These are phyloP conservation scores for Ogataea thermomethanolica DNA, from an alignment of 805 yeast species.

Conservation along the genomic window DNA sequence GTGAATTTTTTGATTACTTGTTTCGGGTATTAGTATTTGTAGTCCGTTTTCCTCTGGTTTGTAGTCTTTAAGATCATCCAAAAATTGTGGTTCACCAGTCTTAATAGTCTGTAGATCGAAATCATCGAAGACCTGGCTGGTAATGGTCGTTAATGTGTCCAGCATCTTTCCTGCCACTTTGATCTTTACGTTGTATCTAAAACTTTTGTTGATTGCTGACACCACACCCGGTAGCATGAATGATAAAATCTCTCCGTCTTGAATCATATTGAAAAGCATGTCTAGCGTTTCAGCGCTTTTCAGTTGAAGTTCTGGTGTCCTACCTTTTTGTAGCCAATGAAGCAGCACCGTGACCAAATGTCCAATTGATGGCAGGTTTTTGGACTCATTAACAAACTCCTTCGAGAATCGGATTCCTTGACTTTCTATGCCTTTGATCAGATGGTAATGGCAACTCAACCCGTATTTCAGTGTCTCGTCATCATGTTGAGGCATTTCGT, in stretches of 20 bases:
- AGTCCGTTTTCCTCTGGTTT: constrained; percentile 2
- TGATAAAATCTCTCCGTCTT: constrained; percentile 48
- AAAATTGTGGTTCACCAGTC: constrained; percentile 5
- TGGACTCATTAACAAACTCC: constrained; percentile 30
- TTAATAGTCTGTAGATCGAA: constrained; percentile 29
- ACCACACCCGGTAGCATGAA: constrained; percentile 51
- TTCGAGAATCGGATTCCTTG: constrained; percentile 26
- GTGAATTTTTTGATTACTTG: constrained; percentile 15
- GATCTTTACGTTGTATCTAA: constrained; percentile 35
- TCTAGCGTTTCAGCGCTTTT: constrained; percentile 34
- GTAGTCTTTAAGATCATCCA: constrained; percentile 16
- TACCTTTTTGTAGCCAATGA: constrained; percentile 31
- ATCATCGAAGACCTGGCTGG: constrained; percentile 41
- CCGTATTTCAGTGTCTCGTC: constrained; percentile 39
- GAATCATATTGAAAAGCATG: constrained; percentile 33
- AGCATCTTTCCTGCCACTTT: constrained; percentile 34
- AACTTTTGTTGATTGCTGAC: constrained; percentile 40
- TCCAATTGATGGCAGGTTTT: constrained; percentile 43
- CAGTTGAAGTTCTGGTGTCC: constrained; percentile 29
- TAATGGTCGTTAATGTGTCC: constrained; percentile 29
- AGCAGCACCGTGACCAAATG: constrained; percentile 45
- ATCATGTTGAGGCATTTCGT: constrained; percentile 26
- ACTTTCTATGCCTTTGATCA: constrained; percentile 33
- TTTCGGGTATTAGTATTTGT: constrained; percentile 19
- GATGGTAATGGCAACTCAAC: constrained; percentile 27